These are phyloP conservation scores for Ganoderma boninense DNA, from an alignment of 1,284 basidiomycete species.

Conservation along the genomic window DNA sequence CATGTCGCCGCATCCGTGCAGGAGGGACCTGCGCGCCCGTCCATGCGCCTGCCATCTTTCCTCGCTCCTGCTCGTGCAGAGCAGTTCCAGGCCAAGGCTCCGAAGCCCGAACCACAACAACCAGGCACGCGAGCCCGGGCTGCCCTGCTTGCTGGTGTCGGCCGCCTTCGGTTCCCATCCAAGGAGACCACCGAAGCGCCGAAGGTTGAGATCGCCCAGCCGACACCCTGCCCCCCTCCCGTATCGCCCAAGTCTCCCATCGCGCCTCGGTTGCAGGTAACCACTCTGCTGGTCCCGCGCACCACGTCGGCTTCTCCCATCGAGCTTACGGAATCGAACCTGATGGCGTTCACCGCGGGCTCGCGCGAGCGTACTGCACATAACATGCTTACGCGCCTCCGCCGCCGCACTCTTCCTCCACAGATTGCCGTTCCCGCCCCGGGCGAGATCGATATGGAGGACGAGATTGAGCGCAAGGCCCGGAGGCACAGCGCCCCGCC, in stretches of 20 bases:
- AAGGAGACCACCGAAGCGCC: constrained; percentile 35
- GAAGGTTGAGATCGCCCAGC: constrained; percentile 37
- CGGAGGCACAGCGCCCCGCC: constrained; percentile 50
- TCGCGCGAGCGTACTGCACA: constrained; percentile 61
- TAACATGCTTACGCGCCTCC: constrained; percentile 71
- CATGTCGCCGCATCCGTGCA: constrained; percentile 34
- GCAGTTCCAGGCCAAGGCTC: constrained; percentile 16
- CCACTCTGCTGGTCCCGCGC: constrained; percentile 58
- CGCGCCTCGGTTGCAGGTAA: constrained; percentile 54
- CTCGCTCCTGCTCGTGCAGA: constrained; percentile 39
- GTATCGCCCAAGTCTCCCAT: constrained; percentile 46
- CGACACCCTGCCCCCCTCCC: constrained; percentile 36
- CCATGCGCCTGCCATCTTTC: constrained; percentile 56
- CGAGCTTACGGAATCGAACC: constrained; percentile 61
- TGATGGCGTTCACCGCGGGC: constrained; percentile 49
- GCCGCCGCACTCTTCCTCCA: constrained; percentile 57
- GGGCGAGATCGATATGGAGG: constrained; percentile 35
- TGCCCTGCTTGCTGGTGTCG: constrained; percentile 53
- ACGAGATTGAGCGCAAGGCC: constrained; percentile 44
- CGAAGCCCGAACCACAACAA: constrained; percentile 13
- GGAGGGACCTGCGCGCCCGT: constrained; percentile 31
- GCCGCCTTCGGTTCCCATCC: constrained; percentile 54
- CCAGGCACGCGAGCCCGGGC: constrained; percentile 40
- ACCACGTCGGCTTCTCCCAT: constrained; percentile 52
- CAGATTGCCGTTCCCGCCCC: constrained; percentile 33